Evolutionary conservation across 208 protist genomes (phyloP), one percentile per base, ranked within the genome.

Genomic region (Leishmania gerbilli): DNA sequence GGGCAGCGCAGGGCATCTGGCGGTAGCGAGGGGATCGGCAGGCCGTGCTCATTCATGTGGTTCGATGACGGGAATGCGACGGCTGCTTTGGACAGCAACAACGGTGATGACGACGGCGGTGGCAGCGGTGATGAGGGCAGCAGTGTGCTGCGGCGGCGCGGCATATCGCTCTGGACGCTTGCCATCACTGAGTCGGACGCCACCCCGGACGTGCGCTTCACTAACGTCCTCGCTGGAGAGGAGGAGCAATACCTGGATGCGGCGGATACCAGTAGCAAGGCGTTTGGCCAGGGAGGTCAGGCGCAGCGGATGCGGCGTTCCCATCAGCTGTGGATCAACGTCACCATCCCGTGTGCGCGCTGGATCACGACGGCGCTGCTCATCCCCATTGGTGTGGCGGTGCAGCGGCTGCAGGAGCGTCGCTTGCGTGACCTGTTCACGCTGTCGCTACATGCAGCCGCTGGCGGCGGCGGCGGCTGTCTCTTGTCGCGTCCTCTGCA

Each of bases 361-460:
- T 97, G 94, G 94, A 80, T 97, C 19, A 90, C 90, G 45, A 92
- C 89, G 77, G 92, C 91, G 56, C 77, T 96, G 34, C 85, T 96
- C 27, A 88, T 96, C 62, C 94, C 92, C 6, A 90, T 96, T 45
- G 90, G 79, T 15, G 83, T 91, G 45, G 88, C 90, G 17, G 91
- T 94, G 37, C 92, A 95, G 80, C 91, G 86, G 15, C 77, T 95
- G 62, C 91, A 96, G 51, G 80, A 90, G 74, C 89, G 87, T 11
- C 87, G 92, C 1, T 84, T 95, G 76, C 53, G 34, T 17, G 79
- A 89, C 8, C 72, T 97, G 5, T 83, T 93, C 21, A 51, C 74
- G 0, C 9, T 71, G 13, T 82, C 82, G 2, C 78, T 86, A 21
- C 82, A 75, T 0, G 58, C 77, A 8, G 77, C 77, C 42, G n/a